Base-by-base conservation (phyloP, 2,329 filamentous ascomycete genomes). In the Cercospora brassicicola region DNA sequence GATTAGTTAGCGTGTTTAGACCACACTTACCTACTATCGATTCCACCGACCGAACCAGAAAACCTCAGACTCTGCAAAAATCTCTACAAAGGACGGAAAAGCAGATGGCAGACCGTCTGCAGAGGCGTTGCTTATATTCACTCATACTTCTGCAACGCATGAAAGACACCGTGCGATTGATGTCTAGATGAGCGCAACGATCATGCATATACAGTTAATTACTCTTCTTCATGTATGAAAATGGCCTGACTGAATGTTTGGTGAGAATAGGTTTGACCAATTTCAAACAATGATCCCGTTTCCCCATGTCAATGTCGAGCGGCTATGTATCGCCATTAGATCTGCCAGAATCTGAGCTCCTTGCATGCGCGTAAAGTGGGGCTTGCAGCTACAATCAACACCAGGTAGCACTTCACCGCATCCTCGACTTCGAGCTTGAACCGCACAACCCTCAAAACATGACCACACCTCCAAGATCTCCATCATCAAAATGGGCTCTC, bases 401-500 rank as follows among this genome's bases (percentile, higher is more conserved):
- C 11, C 13, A 36, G 33, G 11, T 13, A 13, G 18, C 45, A 26
- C 45, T 51, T 51, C 45, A 26, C 45, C 20, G 18, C 45, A 26
- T 28, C 3, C 4, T 26, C 18, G 4, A 15, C 48, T 23, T 13
- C 20, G 4, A 23, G 26, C 48, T 26, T 2, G 30, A 48, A 18
- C 18, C 18, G 1, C 1, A 20, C 42, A 8, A n/a, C 15, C 7
- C 11, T 28, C 48, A 55, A 55, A 55, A 13, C 23, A 55, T 55
- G 48, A 15, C 48, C 20, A 28, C 48, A 15, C 2, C 23, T 15
- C 48, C 9, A 55, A 3, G 3, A 55, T 3, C 23, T 9, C 23
- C 23, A 55, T 55, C 48, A 2, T 31, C 61, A n/a, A 59, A 59
- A 74, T 84, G 84, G 75, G 79, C 84, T 3, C 79, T 86, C 10